phyloP scores from a whole-genome alignment of 352 stramenopile species.

The Phytophthora vignae region DNA sequence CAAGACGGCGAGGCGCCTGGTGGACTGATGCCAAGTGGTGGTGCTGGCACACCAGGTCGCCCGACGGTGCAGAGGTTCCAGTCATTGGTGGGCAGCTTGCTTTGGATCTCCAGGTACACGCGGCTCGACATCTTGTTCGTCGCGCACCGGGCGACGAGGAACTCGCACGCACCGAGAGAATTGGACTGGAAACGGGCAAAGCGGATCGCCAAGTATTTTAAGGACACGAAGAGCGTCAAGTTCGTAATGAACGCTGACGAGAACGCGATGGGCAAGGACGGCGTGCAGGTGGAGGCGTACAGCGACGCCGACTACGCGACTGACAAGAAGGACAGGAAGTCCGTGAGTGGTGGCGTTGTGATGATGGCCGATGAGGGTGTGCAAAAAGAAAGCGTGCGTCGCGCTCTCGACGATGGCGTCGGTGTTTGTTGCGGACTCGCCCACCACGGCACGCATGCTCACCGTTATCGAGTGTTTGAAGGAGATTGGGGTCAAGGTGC shows the following conservation, averaged over 20 bases:
- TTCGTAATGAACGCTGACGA: slow-evolving; percentile 20
- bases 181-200: slow-evolving; percentile 16
- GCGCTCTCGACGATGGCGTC: no score
- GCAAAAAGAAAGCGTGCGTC: no score
- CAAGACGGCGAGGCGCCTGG: neutral
- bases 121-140: slow-evolving; percentile 42
- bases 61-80: slow-evolving; percentile 39
- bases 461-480: no score
- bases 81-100: slow-evolving; percentile 35
- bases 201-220: slow-evolving; percentile 25
- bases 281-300: no score
- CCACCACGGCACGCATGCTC: no score
- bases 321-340: no score
- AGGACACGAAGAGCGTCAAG: slow-evolving; percentile 19
- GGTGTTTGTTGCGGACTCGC: no score
- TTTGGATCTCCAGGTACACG: slow-evolving; percentile 42
- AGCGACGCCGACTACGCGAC: no score
- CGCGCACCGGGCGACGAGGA: slow-evolving; percentile 20
- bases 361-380: no score
- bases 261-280: no score
- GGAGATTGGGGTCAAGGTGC: no score
- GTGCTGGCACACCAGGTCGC: slow-evolving; percentile 1
- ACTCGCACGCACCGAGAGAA: slow-evolving; percentile 19
- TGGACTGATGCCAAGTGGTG: slow-evolving; percentile 12
- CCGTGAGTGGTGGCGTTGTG: no score